These are phyloP conservation scores for Ambrosiella beaveri DNA, from an alignment of 2,329 filamentous ascomycete species.

Conservation along the genomic window DNA sequence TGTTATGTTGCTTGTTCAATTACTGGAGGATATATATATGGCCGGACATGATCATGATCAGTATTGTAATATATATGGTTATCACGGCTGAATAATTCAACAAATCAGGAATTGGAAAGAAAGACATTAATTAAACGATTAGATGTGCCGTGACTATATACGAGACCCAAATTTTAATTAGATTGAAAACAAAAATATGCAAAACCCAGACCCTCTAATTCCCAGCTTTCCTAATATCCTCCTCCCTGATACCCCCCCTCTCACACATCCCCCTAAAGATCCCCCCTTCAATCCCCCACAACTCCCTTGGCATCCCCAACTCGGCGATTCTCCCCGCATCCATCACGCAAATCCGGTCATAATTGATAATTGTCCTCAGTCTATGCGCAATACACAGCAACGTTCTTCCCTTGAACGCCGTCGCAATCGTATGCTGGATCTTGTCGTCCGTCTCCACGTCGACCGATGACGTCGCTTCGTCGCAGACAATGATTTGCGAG, in stretches of 20 bases:
- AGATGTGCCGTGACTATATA: too few species aligned
- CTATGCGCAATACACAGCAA: slow-evolving; percentile 85
- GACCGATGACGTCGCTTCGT: slow-evolving; percentile 84
- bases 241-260: slow-evolving; percentile 52
- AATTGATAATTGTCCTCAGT: slow-evolving; percentile 78
- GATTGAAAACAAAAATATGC: background rate
- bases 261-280: slow-evolving; percentile 89
- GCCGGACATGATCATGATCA: too few species aligned
- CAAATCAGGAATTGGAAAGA: too few species aligned
- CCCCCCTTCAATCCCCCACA: slow-evolving; percentile 52
- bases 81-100: too few species aligned
- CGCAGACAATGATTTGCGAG: slow-evolving; percentile 85
- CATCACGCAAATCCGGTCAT: slow-evolving; percentile 96
- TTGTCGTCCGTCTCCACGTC: slow-evolving; percentile 95
- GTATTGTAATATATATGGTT: too few species aligned
- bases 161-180: too few species aligned
- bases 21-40: too few species aligned
- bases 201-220: background rate
- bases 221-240: slow-evolving; percentile 27
- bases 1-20: background rate
- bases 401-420: slow-evolving; percentile 72
- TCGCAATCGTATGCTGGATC: slow-evolving; percentile 78
- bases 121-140: too few species aligned
- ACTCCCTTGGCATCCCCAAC: slow-evolving; percentile 54
- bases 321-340: slow-evolving; percentile 76